Base-by-base conservation (phyloP, 192 early-diverging fungal genomes). In the Glomus cerebriforme region DNA sequence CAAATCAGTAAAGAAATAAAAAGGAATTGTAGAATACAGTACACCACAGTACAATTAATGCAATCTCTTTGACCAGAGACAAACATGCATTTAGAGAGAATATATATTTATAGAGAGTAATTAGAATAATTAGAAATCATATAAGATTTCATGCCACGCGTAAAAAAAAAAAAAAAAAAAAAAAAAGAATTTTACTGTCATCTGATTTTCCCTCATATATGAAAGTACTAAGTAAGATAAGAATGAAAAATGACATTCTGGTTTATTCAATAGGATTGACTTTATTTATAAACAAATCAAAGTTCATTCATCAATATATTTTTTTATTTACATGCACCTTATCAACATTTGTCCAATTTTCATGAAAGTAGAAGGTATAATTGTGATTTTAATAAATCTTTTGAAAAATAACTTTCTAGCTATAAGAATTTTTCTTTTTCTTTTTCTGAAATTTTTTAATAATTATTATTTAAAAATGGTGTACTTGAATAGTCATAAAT, bases 221-320 rank as follows among this genome's bases (percentile, higher is more conserved):
- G n/a, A n/a, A n/a, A n/a, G n/a, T n/a, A n/a, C n/a, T n/a, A n/a
- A n/a, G n/a, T n/a, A n/a, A n/a, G n/a, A n/a, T n/a, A n/a, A n/a
- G n/a, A n/a, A n/a, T n/a, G n/a, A n/a, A n/a, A n/a, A n/a, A n/a
- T 13, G 82, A 94, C 86, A 92, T 92, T 2, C 93, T 92, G 24
- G 89, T 94, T 3, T 92, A 93, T 79, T 90, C 90, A 5, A 89
- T 94, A 60, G 90, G 85, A 10, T 91, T 85, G 27, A 87, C 87
- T 7, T 65, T 94, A 49, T 87, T 90, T 71, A 62, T 92, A 59
- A 77, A 88, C 26, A 88, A 90, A 73, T 83, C 85, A 86, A 93
- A 59, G 88, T 95, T 49, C 91, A 92, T 94, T 89, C 78, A 92
- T 94, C 79, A 85, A 94, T 78, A 90, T 92, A 66, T 89, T 94